Evolutionary conservation across 164 flowering plant genomes (phyloP).

Genomic region (Piper longum): DNA sequence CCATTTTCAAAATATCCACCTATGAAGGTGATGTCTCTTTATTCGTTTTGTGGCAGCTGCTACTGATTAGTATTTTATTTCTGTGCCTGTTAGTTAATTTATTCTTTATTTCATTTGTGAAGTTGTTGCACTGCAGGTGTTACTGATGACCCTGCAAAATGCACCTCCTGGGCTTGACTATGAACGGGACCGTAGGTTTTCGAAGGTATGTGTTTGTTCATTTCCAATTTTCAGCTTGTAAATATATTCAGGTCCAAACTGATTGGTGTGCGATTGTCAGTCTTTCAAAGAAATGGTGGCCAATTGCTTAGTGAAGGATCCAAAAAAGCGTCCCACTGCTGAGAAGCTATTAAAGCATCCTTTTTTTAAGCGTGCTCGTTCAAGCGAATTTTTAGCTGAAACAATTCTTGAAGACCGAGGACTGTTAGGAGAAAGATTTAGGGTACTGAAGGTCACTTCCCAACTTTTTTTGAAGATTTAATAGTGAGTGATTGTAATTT

Average conservation of each 20-base stretch:
- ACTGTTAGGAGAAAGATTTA: constrained; percentile 87
- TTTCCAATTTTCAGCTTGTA: background rate
- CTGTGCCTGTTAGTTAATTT: background rate
- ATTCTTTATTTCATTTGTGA: background rate
- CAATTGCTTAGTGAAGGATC: constrained; percentile 93
- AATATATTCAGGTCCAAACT: constrained; percentile 1
- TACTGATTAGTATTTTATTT: background rate
- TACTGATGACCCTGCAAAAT: constrained; percentile 95
- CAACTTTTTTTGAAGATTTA: constrained; percentile 2
- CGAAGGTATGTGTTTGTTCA: constrained; percentile 39
- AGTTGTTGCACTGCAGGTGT: constrained; percentile 38
- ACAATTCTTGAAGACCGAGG: constrained; percentile 58
- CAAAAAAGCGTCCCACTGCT: constrained; percentile 80
- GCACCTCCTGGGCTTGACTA: constrained; percentile 99
- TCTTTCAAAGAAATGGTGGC: constrained; percentile 76
- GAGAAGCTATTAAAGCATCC: constrained; percentile 84
- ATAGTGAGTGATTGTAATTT: background rate
- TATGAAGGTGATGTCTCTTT: constrained; percentile 55
- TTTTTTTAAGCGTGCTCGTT: constrained; percentile 69
- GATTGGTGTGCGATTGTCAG: constrained; percentile 25
- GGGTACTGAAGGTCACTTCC: constrained; percentile 56
- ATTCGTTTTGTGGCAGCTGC: background rate
- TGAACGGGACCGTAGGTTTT: constrained; percentile 81
- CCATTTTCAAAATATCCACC: constrained; percentile 99
- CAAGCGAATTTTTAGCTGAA: constrained; percentile 47